Conservation (phyloP, 2,329 filamentous ascomycete species). For the Dothideomycetes sp. region DNA sequence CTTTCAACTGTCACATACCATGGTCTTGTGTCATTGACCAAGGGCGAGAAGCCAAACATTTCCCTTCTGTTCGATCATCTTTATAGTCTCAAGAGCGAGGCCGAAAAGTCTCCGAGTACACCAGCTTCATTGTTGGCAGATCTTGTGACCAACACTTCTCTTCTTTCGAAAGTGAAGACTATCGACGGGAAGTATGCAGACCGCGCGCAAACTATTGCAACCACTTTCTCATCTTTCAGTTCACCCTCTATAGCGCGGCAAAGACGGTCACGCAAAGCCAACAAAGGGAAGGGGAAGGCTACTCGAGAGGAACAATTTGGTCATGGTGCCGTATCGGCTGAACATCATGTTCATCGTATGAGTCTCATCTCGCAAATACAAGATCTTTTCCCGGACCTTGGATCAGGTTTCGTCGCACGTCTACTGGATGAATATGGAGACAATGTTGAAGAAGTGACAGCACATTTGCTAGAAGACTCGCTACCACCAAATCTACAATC, state of each 20-base stretch:
- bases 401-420: conserved; percentile 69
- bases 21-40: conserved; percentile 61
- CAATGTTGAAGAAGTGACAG: conserved; percentile 68
- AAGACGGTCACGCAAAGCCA: conserved; percentile 46
- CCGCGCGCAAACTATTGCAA: conserved; percentile 52
- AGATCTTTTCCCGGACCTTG: conserved; percentile 82
- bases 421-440: conserved; percentile 72
- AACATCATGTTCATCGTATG: conserved; percentile 69
- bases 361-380: conserved; percentile 84
- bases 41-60: conserved; percentile 57
- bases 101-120: conserved; percentile 51
- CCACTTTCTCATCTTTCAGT: conserved; percentile 51
- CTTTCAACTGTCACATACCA: conserved; percentile 68
- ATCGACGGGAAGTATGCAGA: conserved; percentile 44
- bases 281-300: conserved; percentile 55
- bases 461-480: conserved; percentile 70
- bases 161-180: conserved; percentile 55
- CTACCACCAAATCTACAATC: conserved; percentile 58
- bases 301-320: conserved; percentile 25
- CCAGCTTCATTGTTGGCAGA: conserved; percentile 68
- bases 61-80: conserved; percentile 74
- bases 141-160: conserved; percentile 68
- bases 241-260: conserved; percentile 43
- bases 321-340: conserved; percentile 29
- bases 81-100: conserved; percentile 66